Evolutionary conservation across 305 asterid species (phyloP).

Genomic region (Fraxinus latifolia): DNA sequence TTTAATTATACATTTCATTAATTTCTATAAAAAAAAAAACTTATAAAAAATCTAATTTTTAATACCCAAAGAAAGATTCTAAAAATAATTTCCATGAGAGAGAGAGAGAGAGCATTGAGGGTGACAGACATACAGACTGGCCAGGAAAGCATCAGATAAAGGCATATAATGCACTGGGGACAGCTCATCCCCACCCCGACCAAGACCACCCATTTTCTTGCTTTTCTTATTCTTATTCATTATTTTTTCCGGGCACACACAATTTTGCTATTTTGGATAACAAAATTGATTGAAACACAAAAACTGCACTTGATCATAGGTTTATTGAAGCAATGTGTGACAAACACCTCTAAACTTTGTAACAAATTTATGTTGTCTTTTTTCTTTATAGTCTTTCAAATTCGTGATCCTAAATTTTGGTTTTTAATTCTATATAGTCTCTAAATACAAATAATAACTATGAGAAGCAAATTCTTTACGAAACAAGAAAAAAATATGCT

Average conservation of each 20-base stretch:
- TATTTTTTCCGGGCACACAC: not conserved
- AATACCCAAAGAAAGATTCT: not conserved
- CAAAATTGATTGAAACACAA: not conserved
- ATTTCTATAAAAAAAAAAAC: too few relatives aligned
- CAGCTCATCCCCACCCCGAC: constrained; percentile 50
- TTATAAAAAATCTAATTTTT: too few relatives aligned
- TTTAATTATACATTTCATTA: too few relatives aligned
- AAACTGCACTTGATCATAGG: not conserved
- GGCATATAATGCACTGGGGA: constrained; percentile 45
- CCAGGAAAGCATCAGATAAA: constrained; percentile 37
- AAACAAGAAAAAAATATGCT: not conserved
- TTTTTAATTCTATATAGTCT: not conserved
- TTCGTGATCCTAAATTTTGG: not conserved
- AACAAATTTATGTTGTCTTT: not conserved
- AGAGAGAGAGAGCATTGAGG: constrained; percentile 7
- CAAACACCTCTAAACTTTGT: not conserved
- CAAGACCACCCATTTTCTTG: constrained; percentile 22
- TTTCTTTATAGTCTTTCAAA: not conserved
- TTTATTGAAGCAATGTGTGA: not conserved
- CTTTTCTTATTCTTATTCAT: not conserved
- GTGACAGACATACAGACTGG: constrained; percentile 32
- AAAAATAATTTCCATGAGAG: not conserved
- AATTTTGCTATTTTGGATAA: not conserved
- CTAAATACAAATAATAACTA: not conserved
- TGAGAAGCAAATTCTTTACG: not conserved